Evolutionary conservation across 2,329 filamentous ascomycete species (phyloP).

Genomic region (Aureobasidium subglaciale): DNA sequence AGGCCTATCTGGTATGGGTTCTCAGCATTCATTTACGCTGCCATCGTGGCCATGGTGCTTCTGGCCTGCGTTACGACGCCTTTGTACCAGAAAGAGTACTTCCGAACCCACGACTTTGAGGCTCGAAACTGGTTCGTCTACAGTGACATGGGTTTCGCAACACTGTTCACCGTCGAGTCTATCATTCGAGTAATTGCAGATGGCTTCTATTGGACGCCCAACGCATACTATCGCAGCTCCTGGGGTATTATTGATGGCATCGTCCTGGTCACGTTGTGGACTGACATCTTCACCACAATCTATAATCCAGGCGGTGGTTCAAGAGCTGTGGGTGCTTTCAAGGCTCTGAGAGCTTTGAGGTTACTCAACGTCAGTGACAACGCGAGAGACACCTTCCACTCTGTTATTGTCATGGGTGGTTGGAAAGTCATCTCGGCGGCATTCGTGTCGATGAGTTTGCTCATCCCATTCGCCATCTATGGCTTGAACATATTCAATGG

Average conservation of each 20-base stretch:
- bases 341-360: slow-evolving; percentile 83
- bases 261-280: slow-evolving; percentile 88
- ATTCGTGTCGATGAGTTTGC: slow-evolving; percentile 85
- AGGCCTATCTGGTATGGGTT: slow-evolving; percentile 88
- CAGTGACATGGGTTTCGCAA: slow-evolving; percentile 82
- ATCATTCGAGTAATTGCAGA: slow-evolving; percentile 90
- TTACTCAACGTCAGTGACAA: slow-evolving; percentile 94
- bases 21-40: slow-evolving; percentile 86
- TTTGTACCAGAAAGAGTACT: slow-evolving; percentile 86
- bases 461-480: slow-evolving; percentile 96
- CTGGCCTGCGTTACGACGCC: slow-evolving; percentile 92
- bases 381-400: slow-evolving; percentile 92
- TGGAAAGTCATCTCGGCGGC: slow-evolving; percentile 91
- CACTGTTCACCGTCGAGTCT: slow-evolving; percentile 79
- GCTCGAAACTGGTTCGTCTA: slow-evolving; percentile 87
- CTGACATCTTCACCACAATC: slow-evolving; percentile 81
- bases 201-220: slow-evolving; percentile 92
- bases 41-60: slow-evolving; percentile 96
- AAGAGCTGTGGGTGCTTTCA: slow-evolving; percentile 90
- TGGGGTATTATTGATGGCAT: slow-evolving; percentile 95
- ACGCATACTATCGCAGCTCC: slow-evolving; percentile 91
- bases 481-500: slow-evolving; percentile 89
- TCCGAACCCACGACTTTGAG: slow-evolving; percentile 52
- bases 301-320: slow-evolving; percentile 77
- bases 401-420: slow-evolving; percentile 84